Conservation (phyloP, 345 rosid genomes). For the Hypericum perforatum region DNA sequence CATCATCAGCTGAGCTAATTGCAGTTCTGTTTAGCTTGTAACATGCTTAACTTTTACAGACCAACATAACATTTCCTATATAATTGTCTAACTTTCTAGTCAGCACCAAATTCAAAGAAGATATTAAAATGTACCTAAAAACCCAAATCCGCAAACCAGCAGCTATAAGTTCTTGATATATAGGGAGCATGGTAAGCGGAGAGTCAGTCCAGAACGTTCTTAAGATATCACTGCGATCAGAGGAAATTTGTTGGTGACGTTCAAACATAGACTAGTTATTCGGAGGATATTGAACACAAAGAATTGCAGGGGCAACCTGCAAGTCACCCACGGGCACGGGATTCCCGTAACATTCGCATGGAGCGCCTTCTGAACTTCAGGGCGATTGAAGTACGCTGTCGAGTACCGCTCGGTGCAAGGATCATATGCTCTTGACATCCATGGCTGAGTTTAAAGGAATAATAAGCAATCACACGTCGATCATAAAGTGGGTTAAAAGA, state of each 20-base stretch:
- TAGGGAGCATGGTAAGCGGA: constrained; percentile 90
- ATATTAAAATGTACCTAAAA: constrained; percentile 41
- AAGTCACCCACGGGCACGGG: constrained; percentile 64
- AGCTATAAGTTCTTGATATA: constrained; percentile 74
- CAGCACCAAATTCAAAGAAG: background rate
- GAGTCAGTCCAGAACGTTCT: constrained; percentile 73
- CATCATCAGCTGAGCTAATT: background rate
- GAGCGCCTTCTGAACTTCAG: constrained; percentile 84
- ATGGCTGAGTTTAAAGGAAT: constrained; percentile 55
- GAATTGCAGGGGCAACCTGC: constrained; percentile 43
- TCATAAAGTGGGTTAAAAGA: too few species aligned
- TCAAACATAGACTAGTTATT: background rate
- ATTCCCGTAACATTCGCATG: constrained; percentile 81
- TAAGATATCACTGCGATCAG: constrained; percentile 44
- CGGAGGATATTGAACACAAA: background rate
- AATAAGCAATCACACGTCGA: too few species aligned
- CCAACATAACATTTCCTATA: too few species aligned
- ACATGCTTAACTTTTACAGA: too few species aligned
- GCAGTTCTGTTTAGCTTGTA: too few species aligned
- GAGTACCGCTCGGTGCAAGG: constrained; percentile 93
- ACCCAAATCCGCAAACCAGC: constrained; percentile 84
- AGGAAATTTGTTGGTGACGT: background rate
- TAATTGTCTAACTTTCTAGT: background rate
- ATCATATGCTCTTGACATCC: constrained; percentile 97
- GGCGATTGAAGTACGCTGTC: constrained; percentile 60